Conservation (phyloP, 192 early-diverging fungal genomes). For the Umbelopsis sp. region DNA sequence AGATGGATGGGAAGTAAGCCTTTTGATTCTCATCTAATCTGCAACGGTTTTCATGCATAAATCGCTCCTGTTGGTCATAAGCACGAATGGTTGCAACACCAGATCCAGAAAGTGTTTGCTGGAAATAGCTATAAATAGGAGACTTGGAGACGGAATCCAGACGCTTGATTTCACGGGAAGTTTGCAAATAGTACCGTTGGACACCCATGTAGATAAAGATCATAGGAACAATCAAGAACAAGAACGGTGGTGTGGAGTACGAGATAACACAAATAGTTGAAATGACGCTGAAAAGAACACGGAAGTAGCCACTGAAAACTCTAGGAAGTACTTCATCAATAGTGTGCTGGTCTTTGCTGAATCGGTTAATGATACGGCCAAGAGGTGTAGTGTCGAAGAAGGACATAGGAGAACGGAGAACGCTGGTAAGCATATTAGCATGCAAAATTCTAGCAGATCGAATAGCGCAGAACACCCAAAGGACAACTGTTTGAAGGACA, state of each 20-base stretch:
- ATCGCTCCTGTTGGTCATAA: constrained; percentile 64
- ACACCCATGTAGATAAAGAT: constrained; percentile 46
- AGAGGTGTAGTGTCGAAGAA: constrained; percentile 82
- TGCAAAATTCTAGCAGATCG: constrained; percentile 77
- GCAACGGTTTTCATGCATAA: constrained; percentile 67
- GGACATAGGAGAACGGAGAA: constrained; percentile 61
- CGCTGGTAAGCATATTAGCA: constrained; percentile 60
- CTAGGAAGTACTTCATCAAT: constrained; percentile 74
- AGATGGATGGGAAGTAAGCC: constrained; percentile 76
- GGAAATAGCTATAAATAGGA: constrained; percentile 80
- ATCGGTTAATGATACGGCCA: constrained; percentile 86
- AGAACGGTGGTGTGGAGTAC: constrained; percentile 45
- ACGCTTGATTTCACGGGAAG: constrained; percentile 80
- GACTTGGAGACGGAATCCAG: constrained; percentile 79
- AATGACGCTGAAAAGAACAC: constrained; percentile 38
- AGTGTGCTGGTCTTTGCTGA: constrained; percentile 84
- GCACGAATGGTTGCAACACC: constrained; percentile 71
- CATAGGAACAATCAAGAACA: constrained; percentile 51
- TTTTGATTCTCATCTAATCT: constrained; percentile 79
- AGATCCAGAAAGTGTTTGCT: constrained; percentile 54
- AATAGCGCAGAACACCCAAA: constrained; percentile 81
- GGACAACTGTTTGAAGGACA: constrained; percentile 68
- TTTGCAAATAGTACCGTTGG: constrained; percentile 65
- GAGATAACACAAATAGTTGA: constrained; percentile 49
- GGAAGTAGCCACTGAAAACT: constrained; percentile 53